Percentiles rank a stretch among this genome's conserved stretches.
These are phyloP conservation scores for Apiospora malaysiana DNA, from an alignment of 2,329 filamentous ascomycete genomes.

Conservation along the genomic window DNA sequence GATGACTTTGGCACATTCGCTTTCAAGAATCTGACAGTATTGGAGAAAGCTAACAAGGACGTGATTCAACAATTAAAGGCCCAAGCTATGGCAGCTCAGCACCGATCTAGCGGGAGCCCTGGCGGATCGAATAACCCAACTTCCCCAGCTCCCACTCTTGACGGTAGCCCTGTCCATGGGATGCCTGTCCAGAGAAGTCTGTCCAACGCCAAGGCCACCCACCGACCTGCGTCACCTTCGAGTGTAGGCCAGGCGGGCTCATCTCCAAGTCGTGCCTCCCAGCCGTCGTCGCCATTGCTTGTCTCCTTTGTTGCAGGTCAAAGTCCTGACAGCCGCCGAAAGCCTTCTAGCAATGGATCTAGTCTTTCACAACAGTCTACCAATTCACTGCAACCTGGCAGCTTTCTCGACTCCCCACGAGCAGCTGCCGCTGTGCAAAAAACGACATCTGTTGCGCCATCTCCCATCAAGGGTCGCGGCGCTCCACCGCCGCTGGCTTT, in stretches of 20 bases:
- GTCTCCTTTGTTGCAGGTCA: conserved; percentile 92
- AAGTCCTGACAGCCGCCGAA: conserved; percentile 78
- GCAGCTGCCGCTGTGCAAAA: conserved; percentile 65
- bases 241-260: conserved; percentile 79
- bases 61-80: conserved; percentile 95
- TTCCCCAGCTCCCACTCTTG: conserved; percentile 73
- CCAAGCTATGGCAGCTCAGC: conserved; percentile 79
- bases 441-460: conserved; percentile 58
- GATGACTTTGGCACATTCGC: conserved; percentile 97
- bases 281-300: conserved; percentile 87
- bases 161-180: conserved; percentile 83
- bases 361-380: conserved; percentile 80
- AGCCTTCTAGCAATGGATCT: conserved; percentile 90
- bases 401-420: conserved; percentile 74
- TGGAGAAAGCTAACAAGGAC: conserved; percentile 98
- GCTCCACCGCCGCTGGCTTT: conserved; percentile 54
- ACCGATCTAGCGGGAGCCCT: conserved; percentile 55
- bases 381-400: conserved; percentile 70
- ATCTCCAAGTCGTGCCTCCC: conserved; percentile 82
- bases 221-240: conserved; percentile 80
- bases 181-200: conserved; percentile 82
- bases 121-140: conserved; percentile 48
- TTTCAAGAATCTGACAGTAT: conserved; percentile 95
- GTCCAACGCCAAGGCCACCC: conserved; percentile 77
- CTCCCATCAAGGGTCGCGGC: conserved; percentile 62